Evolutionary conservation across 108 stramenopile genomes (phyloP).

Genomic region (Aurantiochytrium sp.): DNA sequence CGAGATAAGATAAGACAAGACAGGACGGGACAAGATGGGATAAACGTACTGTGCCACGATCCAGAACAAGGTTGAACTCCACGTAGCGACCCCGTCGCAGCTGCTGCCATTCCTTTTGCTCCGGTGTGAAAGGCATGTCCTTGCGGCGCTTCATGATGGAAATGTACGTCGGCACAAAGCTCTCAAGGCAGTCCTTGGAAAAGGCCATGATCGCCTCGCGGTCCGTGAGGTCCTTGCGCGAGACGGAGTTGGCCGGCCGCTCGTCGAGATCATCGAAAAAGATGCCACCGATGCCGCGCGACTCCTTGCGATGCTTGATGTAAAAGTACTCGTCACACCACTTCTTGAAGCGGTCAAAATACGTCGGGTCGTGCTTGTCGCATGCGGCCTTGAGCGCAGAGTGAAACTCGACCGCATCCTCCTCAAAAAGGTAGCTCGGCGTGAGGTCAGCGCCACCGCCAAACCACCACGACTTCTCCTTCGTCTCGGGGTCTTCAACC

Average conservation of each 20-base stretch:
- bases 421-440: constrained; percentile 84
- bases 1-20: too few relatives aligned
- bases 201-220: constrained; percentile 31
- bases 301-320: constrained; percentile 88
- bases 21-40: too few relatives aligned
- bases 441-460: constrained; percentile 99
- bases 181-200: constrained; percentile 70
- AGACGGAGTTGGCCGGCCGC: constrained; percentile 30
- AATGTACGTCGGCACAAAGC: constrained; percentile 79
- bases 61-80: constrained; percentile 99
- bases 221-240: constrained; percentile 58
- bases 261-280: constrained; percentile 98
- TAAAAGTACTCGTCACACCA: constrained; percentile 96
- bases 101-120: constrained; percentile 91
- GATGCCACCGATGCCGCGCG: constrained; percentile 91
- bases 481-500: constrained; percentile 16
- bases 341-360: constrained; percentile 90
- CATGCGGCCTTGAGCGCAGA: constrained; percentile 94
- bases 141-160: constrained; percentile 80
- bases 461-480: constrained; percentile 79
- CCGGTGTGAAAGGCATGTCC: constrained; percentile 73
- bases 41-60: constrained; percentile 70
- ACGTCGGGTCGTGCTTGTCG: constrained; percentile 81
- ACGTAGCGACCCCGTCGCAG: constrained; percentile 75
- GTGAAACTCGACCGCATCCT: constrained; percentile 97